Conservation (phyloP, 768 basidiomycete species). For the Hygrocybe punicea region DNA sequence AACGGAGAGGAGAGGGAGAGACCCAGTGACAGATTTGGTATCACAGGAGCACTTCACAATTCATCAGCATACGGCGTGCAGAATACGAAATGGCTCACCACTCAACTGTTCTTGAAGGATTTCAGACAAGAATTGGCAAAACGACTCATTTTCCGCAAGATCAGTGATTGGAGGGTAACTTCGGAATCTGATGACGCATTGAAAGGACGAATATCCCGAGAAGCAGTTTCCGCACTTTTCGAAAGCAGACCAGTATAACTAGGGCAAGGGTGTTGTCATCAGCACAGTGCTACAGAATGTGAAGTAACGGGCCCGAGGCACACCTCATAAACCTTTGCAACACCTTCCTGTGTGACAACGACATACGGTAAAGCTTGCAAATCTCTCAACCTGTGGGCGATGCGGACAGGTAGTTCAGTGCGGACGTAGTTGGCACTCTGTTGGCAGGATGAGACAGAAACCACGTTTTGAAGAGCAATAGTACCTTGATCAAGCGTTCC, state of each 20-base stretch:
- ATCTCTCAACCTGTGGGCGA: constrained; percentile 84
- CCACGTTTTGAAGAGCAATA: constrained; percentile 5
- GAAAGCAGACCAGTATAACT: constrained; percentile 87
- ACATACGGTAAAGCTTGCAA: constrained; percentile 82
- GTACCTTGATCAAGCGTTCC: constrained; percentile 72
- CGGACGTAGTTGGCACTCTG: constrained; percentile 91
- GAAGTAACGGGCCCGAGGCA: constrained; percentile 22
- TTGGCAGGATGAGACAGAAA: not conserved
- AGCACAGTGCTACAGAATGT: constrained; percentile 6
- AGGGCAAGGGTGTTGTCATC: not conserved
- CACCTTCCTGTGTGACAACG: constrained; percentile 80
- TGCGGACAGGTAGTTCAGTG: constrained; percentile 82
- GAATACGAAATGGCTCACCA: constrained; percentile 6
- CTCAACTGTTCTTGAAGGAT: constrained; percentile 76
- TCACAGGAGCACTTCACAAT: constrained; percentile 59
- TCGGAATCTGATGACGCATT: constrained; percentile 53
- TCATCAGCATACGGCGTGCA: constrained; percentile 6
- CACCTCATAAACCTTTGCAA: constrained; percentile 82
- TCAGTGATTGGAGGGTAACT: constrained; percentile 69
- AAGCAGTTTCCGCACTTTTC: constrained; percentile 55
- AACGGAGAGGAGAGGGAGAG: constrained; percentile 81
- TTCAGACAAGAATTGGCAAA: constrained; percentile 65
- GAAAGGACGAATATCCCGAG: constrained; percentile 51
- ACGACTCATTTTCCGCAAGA: constrained; percentile 69
- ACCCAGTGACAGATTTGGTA: constrained; percentile 78